phyloP scores from a whole-genome alignment of 345 rosid species.

The Euphorbia peplus region DNA sequence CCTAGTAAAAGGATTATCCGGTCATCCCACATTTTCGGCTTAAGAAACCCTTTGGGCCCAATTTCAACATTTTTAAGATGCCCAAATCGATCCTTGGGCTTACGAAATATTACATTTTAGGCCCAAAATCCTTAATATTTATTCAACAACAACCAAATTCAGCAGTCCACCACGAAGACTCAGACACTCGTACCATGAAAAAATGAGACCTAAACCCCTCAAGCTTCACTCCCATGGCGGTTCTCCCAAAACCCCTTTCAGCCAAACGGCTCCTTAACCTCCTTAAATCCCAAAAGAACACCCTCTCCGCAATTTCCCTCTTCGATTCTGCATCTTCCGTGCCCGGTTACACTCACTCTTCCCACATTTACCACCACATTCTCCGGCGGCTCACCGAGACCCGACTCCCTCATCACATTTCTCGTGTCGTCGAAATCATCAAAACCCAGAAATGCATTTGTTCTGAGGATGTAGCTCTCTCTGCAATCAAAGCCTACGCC shows the following conservation, averaged over 20 bases:
- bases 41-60: neutral
- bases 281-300: conserved; percentile 57
- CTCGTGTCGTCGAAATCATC: conserved; percentile 55
- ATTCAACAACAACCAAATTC: too few relatives aligned
- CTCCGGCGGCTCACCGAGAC: conserved; percentile 65
- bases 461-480: conserved; percentile 70
- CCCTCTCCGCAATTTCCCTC: conserved; percentile 47
- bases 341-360: conserved; percentile 56
- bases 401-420: conserved; percentile 42
- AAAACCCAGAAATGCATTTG: conserved; percentile 53
- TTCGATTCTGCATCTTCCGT: conserved; percentile 60
- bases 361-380: conserved; percentile 64
- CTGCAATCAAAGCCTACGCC: conserved; percentile 61
- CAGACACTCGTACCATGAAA: neutral
- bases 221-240: conserved; percentile 41
- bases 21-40: too few relatives aligned
- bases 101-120: neutral
- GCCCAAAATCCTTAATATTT: neutral
- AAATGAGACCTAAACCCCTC: neutral
- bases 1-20: too few relatives aligned
- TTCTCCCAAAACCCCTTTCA: conserved; percentile 52
- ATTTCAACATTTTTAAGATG: too few relatives aligned
- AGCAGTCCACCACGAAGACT: neutral
- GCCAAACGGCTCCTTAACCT: conserved; percentile 56
- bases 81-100: too few relatives aligned